These are phyloP conservation scores for Ceratobasidium sp. DNA, from an alignment of 1,284 basidiomycete species.

Conservation along the genomic window DNA sequence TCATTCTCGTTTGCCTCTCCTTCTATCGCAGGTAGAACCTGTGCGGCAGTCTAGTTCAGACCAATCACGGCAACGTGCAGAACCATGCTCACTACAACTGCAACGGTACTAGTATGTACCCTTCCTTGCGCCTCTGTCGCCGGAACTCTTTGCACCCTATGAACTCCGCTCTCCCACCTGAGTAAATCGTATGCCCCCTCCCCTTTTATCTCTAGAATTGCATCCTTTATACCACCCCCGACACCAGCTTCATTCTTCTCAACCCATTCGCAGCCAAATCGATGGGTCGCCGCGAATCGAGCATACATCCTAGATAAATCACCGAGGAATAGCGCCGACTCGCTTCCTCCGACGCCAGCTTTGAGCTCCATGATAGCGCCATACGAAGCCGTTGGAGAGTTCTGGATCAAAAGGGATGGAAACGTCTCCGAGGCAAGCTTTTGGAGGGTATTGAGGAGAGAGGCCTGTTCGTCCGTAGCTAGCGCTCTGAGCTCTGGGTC, in stretches of 20 bases:
- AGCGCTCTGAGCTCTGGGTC: conserved; percentile 80
- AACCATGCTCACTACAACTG: conserved; percentile 70
- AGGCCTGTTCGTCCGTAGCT: conserved; percentile 72
- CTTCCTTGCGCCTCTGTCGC: conserved; percentile 86
- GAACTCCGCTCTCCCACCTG: conserved; percentile 93
- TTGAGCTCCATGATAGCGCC: conserved; percentile 90
- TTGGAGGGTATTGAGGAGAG: conserved; percentile 60
- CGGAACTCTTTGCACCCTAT: conserved; percentile 94
- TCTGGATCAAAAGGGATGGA: conserved; percentile 74
- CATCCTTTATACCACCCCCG: conserved; percentile 80
- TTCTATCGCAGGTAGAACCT: conserved; percentile 83
- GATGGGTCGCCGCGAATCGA: conserved; percentile 63
- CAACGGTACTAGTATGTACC: conserved; percentile 92
- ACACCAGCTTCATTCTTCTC: conserved; percentile 46
- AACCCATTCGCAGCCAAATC: conserved; percentile 51
- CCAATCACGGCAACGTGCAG: conserved; percentile 38
- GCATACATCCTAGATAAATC: conserved; percentile 87
- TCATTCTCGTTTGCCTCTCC: conserved; percentile 55
- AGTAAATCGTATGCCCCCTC: conserved; percentile 79
- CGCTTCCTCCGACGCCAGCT: conserved; percentile 91
- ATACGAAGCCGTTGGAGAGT: conserved; percentile 67
- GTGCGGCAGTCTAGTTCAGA: conserved; percentile 4
- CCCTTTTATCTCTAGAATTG: conserved; percentile 83
- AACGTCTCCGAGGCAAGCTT: conserved; percentile 63
- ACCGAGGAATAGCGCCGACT: conserved; percentile 82